These are phyloP conservation scores for Brachypodium distachyon DNA, from an alignment of 202 grass and related monocot genomes.

Conservation along the genomic window DNA sequence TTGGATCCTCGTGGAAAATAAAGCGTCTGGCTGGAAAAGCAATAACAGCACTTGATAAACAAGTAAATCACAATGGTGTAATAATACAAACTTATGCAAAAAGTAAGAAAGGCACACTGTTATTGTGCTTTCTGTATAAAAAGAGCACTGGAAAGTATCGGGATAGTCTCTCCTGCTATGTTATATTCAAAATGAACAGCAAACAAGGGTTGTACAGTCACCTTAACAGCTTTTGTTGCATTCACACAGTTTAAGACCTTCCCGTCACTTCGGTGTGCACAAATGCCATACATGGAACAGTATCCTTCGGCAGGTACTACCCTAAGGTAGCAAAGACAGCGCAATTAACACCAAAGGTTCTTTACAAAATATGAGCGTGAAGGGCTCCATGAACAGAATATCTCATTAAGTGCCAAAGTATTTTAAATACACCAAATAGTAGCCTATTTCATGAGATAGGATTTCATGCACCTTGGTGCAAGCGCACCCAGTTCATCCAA, in stretches of 20 bases:
- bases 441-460: neutral
- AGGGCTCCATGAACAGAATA: constrained; percentile 14
- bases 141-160: neutral
- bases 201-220: constrained; percentile 24
- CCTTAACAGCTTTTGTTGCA: constrained; percentile 79
- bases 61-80: constrained; percentile 3
- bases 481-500: too few species aligned
- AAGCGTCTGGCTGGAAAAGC: constrained; percentile 66
- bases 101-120: constrained; percentile 2
- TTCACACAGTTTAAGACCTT: constrained; percentile 85
- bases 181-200: constrained; percentile 18
- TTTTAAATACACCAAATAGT: constrained; percentile 21
- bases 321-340: constrained; percentile 31
- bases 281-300: constrained; percentile 94
- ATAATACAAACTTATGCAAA: neutral
- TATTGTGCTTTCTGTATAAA: neutral
- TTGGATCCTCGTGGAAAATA: constrained; percentile 89
- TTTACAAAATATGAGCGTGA: neutral
- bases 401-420: constrained; percentile 7
- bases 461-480: too few species aligned
- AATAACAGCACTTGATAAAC: constrained; percentile 23
- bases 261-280: constrained; percentile 65
- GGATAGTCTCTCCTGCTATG: constrained; percentile 3
- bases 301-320: constrained; percentile 65
- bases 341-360: constrained; percentile 8